Base-by-base conservation (phyloP, 2,329 filamentous ascomycete species). In the Claviceps capensis region DNA sequence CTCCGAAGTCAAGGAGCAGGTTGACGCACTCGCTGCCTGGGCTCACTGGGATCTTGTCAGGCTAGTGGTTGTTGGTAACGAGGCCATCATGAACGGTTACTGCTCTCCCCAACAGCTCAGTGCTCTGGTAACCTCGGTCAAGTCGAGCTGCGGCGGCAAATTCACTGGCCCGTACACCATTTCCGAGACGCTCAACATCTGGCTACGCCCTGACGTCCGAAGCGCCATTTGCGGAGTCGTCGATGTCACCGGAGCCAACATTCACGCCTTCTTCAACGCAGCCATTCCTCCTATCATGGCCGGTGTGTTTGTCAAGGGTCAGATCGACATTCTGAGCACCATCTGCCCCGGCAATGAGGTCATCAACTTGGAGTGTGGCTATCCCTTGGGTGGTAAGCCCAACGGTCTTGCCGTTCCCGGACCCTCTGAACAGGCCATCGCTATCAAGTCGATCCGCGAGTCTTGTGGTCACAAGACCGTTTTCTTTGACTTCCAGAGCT, bases 231-330 rank as follows among this genome's bases (percentile, higher is more conserved):
- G 91, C 78, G 61, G 63, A 38, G 78, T 76, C 61, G 76, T 96
- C 54, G 89, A 95, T 65, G 74, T 94, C 55, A 78, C 88, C 40
- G 86, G 84, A 69, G 82, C 81, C 69, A 95, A 96, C 78, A 82
- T 94, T 63, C 90, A 97, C 74, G 83, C 90, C 60, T 96, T 86
- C 85, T 97, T 96, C 85, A 94, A 94, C 76, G 65, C 80, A 46
- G 72, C 77, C 53, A 77, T 83, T 57, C 64, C 70, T 23, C 78
- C 89, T 55, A 62, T 69, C 4, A 63, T 77, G 49, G 89, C 90
- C 52, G 91, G 91, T 65, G 66, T 72, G 50, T 96, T 96, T 67
- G 86, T 90, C 61, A 71, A 75, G 58, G 65, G 74, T 61, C 83
- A 95, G 77, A 79, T 95, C 58, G 72, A 80, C 47, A 74, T 86